Base-by-base conservation (phyloP, 768 basidiomycete genomes). In the Amanita exitialis region DNA sequence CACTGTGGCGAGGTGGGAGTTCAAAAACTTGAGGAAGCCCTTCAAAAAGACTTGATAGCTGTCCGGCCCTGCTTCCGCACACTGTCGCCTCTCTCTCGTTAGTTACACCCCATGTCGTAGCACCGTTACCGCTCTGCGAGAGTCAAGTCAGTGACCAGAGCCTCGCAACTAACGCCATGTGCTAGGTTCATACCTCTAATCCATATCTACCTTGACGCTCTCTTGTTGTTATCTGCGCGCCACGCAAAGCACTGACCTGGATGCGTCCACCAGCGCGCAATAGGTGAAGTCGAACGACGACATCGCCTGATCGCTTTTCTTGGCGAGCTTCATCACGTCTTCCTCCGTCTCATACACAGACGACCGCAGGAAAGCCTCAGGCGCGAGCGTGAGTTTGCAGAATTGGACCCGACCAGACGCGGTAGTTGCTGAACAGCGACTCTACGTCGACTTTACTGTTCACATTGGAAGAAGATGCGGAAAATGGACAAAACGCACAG, bases 361-460 rank as follows among this genome's bases (percentile, higher is more conserved):
- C 4, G 86, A 88, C 39, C 74, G 76, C n/a, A 87, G 73, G 1
- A 94, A 75, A 0, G 88, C 81, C 51, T 90, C 90, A 4, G 85
- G 74, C 2, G 80, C 72, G 23, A 93, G 66, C n/a, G 76, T 67
- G 58, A 92, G 67, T 94, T 91, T 28, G 78, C 69, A 2, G 86
- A 77, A 58, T 91, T 91, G 18, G 90, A 92, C n/a, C n/a, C n/a
- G n/a, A n/a, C 60, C 91, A 85, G 59, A 94, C 89, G 39, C 89
- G 82, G 63, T 92, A 90, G 54, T 79, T 73, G 1, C 72, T 75
- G 66, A 91, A 89, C 8, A 91, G 60, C 0, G 86, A 77, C 34
- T 76, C 71, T 7, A 80, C 74, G 62, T 82, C 83, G 59, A 86
- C 77, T 57, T 80, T 75, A 13, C 82, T 84, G 36, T 15, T 32